phyloP scores from a whole-genome alignment of 106 monocot species.

The Dioscorea alata region DNA sequence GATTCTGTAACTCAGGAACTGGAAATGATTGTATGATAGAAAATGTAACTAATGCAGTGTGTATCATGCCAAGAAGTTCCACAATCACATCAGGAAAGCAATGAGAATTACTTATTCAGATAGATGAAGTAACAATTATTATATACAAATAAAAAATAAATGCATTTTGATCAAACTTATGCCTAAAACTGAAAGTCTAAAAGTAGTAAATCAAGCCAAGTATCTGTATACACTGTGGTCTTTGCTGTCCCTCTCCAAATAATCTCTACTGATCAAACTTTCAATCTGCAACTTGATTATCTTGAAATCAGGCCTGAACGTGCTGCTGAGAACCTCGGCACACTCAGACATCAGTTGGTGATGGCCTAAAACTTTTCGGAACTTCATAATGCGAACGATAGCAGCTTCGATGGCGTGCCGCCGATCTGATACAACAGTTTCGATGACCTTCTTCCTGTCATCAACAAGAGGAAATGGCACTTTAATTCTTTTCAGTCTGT shows the following conservation, averaged over 20 bases:
- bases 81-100: too few species aligned
- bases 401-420: conserved; percentile 84
- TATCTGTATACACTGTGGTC: conserved; percentile 47
- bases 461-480: conserved; percentile 82
- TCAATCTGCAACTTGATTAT: conserved; percentile 54
- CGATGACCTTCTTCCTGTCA: conserved; percentile 75
- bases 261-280: conserved; percentile 50
- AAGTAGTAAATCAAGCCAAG: conserved; percentile 46
- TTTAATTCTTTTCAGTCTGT: conserved; percentile 87
- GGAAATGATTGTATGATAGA: too few species aligned
- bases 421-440: conserved; percentile 78
- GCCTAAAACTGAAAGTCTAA: too few species aligned
- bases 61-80: too few species aligned
- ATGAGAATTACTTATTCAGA: too few species aligned
- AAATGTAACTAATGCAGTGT: too few species aligned
- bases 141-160: too few species aligned
- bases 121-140: too few species aligned
- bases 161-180: too few species aligned
- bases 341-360: conserved; percentile 81
- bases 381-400: conserved; percentile 91
- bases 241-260: conserved; percentile 53
- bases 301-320: conserved; percentile 71
- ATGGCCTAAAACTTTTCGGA: conserved; percentile 70
- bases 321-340: conserved; percentile 75
- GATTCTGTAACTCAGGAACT: too few species aligned